Evolutionary conservation across 2,329 filamentous ascomycete species (phyloP).

Genomic region (Fulvia fulva): DNA sequence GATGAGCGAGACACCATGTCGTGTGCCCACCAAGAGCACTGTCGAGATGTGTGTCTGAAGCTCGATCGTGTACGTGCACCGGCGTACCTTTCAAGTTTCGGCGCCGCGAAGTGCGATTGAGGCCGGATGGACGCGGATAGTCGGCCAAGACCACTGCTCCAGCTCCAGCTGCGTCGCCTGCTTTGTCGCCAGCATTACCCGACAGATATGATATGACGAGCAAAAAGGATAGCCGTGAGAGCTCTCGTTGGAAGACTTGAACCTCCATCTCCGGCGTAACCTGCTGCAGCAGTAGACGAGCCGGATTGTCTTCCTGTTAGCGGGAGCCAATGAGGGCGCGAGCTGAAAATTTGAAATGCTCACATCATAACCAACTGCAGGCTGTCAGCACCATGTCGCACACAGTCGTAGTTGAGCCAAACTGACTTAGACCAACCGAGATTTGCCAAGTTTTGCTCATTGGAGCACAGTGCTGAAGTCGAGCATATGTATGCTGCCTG

Average conservation of each 20-base stretch:
- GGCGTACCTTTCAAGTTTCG: background rate
- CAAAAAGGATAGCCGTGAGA: background rate
- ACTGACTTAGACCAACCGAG: constrained; percentile 11
- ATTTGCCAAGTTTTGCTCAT: constrained; percentile 1
- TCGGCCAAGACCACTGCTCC: background rate
- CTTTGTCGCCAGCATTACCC: background rate
- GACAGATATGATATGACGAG: background rate
- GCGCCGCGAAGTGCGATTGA: background rate
- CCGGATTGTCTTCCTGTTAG: constrained; percentile 10
- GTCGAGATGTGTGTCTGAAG: background rate
- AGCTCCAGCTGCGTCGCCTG: no score
- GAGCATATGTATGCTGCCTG: constrained; percentile 6
- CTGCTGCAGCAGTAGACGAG: constrained; percentile 10
- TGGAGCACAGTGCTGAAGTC: background rate
- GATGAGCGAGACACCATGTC: background rate
- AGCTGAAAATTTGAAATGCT: constrained; percentile 7
- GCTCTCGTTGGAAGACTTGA: constrained; percentile 10
- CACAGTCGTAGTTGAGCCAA: background rate
- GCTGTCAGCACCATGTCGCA: constrained; percentile 1
- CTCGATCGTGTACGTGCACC: background rate
- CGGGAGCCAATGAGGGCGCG: background rate
- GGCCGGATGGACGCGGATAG: background rate
- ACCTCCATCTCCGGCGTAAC: constrained; percentile 13
- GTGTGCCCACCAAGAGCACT: background rate
- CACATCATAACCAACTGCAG: constrained; percentile 15